Percentiles rank a stretch among this genome's conserved stretches.
phyloP scores from a whole-genome alignment of 495 filamentous ascomycete species.

The Aspergillus heteromorphus region DNA sequence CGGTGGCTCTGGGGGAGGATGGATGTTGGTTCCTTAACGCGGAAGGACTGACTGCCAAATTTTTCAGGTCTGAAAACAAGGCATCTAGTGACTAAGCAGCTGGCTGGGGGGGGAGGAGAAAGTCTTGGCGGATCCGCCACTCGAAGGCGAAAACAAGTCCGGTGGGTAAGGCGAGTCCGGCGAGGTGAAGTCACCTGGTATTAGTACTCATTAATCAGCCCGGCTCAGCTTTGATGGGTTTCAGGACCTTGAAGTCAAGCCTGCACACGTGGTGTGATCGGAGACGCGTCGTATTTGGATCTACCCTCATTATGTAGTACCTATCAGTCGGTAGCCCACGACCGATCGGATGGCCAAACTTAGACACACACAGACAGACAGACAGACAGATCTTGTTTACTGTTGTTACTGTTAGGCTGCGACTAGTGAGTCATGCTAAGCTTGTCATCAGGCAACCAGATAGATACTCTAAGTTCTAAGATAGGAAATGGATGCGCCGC shows the following conservation, averaged over 20 bases:
- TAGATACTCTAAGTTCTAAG: neutral
- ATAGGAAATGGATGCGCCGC: no score
- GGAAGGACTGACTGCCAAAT: conserved; percentile 23
- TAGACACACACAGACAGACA: no score
- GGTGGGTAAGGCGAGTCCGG: conserved; percentile 10
- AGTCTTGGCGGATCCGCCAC: conserved; percentile 18
- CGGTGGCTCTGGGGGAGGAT: conserved; percentile 11
- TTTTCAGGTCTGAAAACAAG: conserved; percentile 31
- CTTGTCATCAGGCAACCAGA: conserved; percentile 14
- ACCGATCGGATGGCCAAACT: neutral
- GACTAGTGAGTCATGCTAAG: conserved; percentile 11
- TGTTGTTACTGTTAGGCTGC: conserved; percentile 12
- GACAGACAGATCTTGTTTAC: no score
- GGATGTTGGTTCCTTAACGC: conserved; percentile 9
- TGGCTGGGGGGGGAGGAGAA: neutral
- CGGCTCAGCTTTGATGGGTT: no score
- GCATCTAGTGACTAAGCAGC: conserved; percentile 20
- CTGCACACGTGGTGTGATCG: conserved; percentile 13
- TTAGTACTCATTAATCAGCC: neutral
- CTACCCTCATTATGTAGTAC: no score
- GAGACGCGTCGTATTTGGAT: conserved; percentile 3
- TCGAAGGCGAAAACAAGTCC: conserved; percentile 2
- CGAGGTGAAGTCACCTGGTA: neutral
- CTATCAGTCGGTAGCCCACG: neutral
- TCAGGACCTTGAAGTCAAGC: no score